A percentile compares a stretch with the other conserved stretches of the same genome.
These are phyloP conservation scores for Astrocystis sublimbata DNA, from an alignment of 495 filamentous ascomycete genomes.

Conservation along the genomic window DNA sequence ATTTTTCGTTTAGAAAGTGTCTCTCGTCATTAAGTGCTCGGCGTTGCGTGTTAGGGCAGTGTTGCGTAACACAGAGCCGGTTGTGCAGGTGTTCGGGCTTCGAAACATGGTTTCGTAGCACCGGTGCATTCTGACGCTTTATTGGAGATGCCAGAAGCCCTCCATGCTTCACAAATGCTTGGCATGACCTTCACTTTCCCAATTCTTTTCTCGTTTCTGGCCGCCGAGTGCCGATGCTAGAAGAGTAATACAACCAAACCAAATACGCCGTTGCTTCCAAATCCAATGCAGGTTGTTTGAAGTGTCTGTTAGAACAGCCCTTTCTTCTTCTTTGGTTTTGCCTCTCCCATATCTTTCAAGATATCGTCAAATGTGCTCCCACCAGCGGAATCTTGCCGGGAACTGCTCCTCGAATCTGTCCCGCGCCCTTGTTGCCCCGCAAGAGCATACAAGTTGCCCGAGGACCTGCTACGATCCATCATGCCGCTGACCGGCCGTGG, in stretches of 20 bases:
- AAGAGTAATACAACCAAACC: conserved; percentile 12
- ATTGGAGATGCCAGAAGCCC: neutral
- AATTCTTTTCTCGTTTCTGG: neutral
- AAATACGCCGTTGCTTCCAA: conserved; percentile 19
- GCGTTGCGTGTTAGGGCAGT: too few relatives aligned
- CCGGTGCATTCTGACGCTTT: neutral
- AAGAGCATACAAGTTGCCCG: conserved; percentile 29
- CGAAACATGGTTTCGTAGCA: neutral
- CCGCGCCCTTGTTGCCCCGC: conserved; percentile 13
- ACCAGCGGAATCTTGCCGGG: conserved; percentile 43
- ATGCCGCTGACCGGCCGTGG: conserved; percentile 30
- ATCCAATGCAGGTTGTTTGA: conserved; percentile 16
- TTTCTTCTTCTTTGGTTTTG: conserved; percentile 46
- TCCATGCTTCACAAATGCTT: neutral
- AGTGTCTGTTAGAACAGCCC: conserved; percentile 36
- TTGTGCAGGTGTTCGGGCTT: neutral
- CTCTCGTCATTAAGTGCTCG: neutral
- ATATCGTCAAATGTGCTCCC: conserved; percentile 68
- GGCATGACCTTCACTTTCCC: neutral
- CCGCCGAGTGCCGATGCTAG: conserved; percentile 21
- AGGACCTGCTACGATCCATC: conserved; percentile 32
- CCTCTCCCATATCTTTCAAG: conserved; percentile 49
- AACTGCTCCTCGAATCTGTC: conserved; percentile 24
- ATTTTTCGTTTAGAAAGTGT: too few relatives aligned
- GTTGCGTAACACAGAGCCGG: too few relatives aligned